Base-by-base conservation (phyloP, 2,329 filamentous ascomycete species). In the Aureobasidium sp. region DNA sequence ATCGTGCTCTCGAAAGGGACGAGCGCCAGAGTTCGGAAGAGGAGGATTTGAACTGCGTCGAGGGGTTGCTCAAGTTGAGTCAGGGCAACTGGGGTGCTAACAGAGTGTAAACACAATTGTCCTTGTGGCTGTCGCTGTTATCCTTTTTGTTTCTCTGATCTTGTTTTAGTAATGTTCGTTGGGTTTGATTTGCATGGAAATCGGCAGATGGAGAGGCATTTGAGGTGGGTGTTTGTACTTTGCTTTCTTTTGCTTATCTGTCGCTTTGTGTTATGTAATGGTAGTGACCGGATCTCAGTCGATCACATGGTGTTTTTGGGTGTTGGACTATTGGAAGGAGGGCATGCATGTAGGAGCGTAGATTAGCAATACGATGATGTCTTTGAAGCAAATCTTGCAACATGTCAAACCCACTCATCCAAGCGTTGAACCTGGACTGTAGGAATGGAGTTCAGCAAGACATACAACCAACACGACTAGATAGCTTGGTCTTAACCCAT, bases 11-110 rank as follows among this genome's bases (percentile, higher is more conserved):
- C 1, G 59, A 49, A 52, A 69, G 44, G 58, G 49, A 44, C 65
- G 60, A 69, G 68, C 61, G 69, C 63, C 63, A 75, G 71, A 49
- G 67, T 74, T 76, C 75, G 45, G 75, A 73, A 11, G 77, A 76
- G 25, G 78, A 79, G 62, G 93, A 97, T 70, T 80, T 96, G 73
- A 91, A 95, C 71, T 65, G 63, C 42, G 64, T 65, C 3, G 58
- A 65, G 41, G 64, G 64, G 5, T 47, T 65, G 59, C 52, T 65
- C 29, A 62, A 61, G 34, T 45, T 65, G 27, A 65, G 62, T 45
- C 62, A 96, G 75, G 93, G 92, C n/a, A 90, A 90, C 70, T 97
- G 92, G 91, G 57, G 57, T 16, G 42, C n/a, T 42, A 36, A 11
- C 32, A 36, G 48, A 1, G 11, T 52, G n/a, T 37, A 27, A 21